Percentiles rank a stretch among this genome's conserved stretches.
phyloP scores from a whole-genome alignment of 2,329 filamentous ascomycete species.

The Chrysosporium queenslandicum region DNA sequence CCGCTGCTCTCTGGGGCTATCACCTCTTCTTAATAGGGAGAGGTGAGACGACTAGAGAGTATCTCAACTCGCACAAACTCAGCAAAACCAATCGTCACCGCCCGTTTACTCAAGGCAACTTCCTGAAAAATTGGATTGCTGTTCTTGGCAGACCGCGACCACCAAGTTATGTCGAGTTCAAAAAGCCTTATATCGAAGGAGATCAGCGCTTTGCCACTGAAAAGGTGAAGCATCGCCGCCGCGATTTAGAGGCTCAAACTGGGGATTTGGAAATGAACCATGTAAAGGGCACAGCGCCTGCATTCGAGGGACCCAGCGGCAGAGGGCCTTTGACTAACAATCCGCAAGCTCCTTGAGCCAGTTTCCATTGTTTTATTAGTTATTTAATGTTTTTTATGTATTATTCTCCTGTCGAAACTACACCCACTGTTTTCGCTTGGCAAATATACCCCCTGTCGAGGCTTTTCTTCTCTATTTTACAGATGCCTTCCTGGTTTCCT shows the following conservation, averaged over 20 bases:
- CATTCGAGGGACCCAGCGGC: slow-evolving; percentile 12
- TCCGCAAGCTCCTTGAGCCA: slow-evolving; percentile 6
- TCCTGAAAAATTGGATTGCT: slow-evolving; percentile 66
- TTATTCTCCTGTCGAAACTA: background rate
- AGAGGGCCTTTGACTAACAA: slow-evolving; percentile 8
- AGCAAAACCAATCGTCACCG: slow-evolving; percentile 81
- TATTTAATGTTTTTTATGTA: background rate
- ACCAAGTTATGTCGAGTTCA: slow-evolving; percentile 84
- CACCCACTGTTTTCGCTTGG: background rate
- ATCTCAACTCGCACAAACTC: slow-evolving; percentile 93
- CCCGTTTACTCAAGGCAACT: slow-evolving; percentile 71
- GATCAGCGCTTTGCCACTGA: slow-evolving; percentile 69
- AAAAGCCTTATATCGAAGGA: slow-evolving; percentile 61
- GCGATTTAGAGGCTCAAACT: slow-evolving; percentile 43
- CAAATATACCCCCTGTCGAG: slow-evolving; percentile 4
- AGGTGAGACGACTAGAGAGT: slow-evolving; percentile 92
- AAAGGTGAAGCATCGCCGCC: slow-evolving; percentile 44
- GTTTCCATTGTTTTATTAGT: background rate
- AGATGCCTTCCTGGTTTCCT: background rate
- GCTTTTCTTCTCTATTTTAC: background rate
- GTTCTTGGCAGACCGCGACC: slow-evolving; percentile 75
- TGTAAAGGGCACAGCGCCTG: slow-evolving; percentile 29
- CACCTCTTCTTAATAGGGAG: slow-evolving; percentile 84
- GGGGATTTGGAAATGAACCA: slow-evolving; percentile 63
- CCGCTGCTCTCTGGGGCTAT: slow-evolving; percentile 71